A percentile compares a stretch with the other conserved stretches of the same genome.
phyloP scores from a whole-genome alignment of 1,139 yeast species.

The Protomyces arabidopsidicola region DNA sequence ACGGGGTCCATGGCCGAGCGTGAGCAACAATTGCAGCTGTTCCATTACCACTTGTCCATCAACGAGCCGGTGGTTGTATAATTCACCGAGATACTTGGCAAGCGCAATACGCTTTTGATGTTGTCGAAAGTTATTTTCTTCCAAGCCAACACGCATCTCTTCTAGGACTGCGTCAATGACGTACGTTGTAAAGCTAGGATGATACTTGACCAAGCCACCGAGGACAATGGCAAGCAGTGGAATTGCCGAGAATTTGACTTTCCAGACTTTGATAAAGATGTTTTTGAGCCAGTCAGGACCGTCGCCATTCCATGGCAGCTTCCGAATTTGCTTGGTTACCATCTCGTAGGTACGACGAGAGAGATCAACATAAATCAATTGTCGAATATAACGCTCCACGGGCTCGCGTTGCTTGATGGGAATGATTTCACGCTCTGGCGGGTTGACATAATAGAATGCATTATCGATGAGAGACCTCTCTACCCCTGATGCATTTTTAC shows the following conservation, averaged over 20 bases:
- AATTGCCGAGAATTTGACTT: slow-evolving; percentile 56
- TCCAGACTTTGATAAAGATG: slow-evolving; percentile 59
- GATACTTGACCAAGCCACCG: slow-evolving; percentile 41
- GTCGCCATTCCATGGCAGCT: slow-evolving; percentile 50
- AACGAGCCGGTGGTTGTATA: slow-evolving; percentile 52
- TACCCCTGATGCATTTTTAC: slow-evolving; percentile 50
- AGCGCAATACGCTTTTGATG: slow-evolving; percentile 63
- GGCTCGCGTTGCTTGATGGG: slow-evolving; percentile 37
- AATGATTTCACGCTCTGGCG: slow-evolving; percentile 46
- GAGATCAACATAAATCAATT: slow-evolving; percentile 48
- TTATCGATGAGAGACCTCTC: slow-evolving; percentile 59
- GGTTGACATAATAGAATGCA: slow-evolving; percentile 56
- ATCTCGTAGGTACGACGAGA: slow-evolving; percentile 41
- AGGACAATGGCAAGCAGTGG: slow-evolving; percentile 51
- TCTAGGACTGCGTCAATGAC: slow-evolving; percentile 68
- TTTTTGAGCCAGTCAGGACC: slow-evolving; percentile 46
- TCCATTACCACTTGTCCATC: slow-evolving; percentile 49
- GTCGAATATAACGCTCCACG: slow-evolving; percentile 39
- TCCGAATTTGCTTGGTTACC: slow-evolving; percentile 45
- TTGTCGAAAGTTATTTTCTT: slow-evolving; percentile 55
- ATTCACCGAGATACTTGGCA: slow-evolving; percentile 56
- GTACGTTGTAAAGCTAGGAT: slow-evolving; percentile 44
- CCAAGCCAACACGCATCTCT: slow-evolving; percentile 60
- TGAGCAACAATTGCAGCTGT: slow-evolving; percentile 55
- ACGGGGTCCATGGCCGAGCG: slow-evolving; percentile 53